These are phyloP conservation scores for Knufia petricola DNA, from an alignment of 2,329 filamentous ascomycete species.

Conservation along the genomic window DNA sequence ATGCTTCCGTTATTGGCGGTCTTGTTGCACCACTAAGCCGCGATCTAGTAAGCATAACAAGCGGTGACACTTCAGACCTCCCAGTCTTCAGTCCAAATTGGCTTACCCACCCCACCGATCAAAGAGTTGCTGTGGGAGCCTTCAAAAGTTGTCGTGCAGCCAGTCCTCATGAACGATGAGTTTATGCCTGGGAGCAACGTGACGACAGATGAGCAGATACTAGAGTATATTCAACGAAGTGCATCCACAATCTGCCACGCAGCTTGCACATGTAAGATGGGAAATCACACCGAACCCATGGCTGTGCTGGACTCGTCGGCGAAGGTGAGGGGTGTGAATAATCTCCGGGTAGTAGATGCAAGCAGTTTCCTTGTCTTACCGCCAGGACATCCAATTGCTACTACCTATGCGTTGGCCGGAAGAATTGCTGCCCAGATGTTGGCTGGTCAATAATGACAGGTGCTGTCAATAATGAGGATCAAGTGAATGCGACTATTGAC, in stretches of 20 bases:
- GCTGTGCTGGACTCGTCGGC: conserved; percentile 28
- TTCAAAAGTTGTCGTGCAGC: conserved; percentile 11
- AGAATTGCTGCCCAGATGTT: conserved; percentile 27
- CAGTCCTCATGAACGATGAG: conserved; percentile 2
- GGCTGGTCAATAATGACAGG: conserved; percentile 8
- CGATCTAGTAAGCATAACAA: conserved; percentile 16
- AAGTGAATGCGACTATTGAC: too few species aligned
- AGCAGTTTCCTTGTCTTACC: conserved; percentile 28
- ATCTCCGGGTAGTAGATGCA: conserved; percentile 25
- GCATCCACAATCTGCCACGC: conserved; percentile 31
- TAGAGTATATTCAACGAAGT: conserved; percentile 21
- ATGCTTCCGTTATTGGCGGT: conserved; percentile 23
- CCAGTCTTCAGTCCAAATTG: conserved; percentile 15
- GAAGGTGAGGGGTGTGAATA: conserved; percentile 23
- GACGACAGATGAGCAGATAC: conserved; percentile 22
- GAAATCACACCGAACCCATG: conserved; percentile 23
- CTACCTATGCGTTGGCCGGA: conserved; percentile 37
- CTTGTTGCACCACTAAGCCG: conserved; percentile 27
- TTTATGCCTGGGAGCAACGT: conserved; percentile 4
- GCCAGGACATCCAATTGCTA: conserved; percentile 35
- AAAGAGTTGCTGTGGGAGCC: conserved; percentile 12
- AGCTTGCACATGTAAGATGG: conserved; percentile 31
- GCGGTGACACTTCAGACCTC: conserved; percentile 17
- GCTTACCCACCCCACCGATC: conserved; percentile 12
- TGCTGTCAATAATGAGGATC: background rate